phyloP scores from a whole-genome alignment of 1,139 yeast species.

The Oligophagozyma castellii region DNA sequence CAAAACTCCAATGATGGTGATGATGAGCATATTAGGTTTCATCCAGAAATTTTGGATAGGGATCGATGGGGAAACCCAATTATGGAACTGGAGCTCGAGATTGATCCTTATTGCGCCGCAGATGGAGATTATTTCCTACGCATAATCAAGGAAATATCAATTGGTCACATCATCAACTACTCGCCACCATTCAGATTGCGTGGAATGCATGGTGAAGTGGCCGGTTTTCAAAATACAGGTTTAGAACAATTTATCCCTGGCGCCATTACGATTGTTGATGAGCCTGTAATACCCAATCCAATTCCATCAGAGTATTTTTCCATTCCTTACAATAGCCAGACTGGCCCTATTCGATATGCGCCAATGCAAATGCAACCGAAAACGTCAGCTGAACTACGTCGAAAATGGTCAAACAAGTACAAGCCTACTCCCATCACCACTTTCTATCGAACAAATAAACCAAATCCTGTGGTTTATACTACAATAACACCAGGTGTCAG shows the following conservation, averaged over 20 bases:
- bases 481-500: conserved; percentile 73
- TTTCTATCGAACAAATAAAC: conserved; percentile 30
- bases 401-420: conserved; percentile 39
- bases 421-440: conserved; percentile 48
- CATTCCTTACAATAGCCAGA: conserved; percentile 55
- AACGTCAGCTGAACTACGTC: conserved; percentile 42
- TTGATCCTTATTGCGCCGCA: conserved; percentile 34
- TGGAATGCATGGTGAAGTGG: conserved; percentile 45
- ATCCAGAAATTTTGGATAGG: too few species aligned
- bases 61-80: too few species aligned
- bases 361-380: conserved; percentile 86
- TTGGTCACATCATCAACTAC: conserved; percentile 50
- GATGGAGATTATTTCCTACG: conserved; percentile 61
- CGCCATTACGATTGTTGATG: not conserved
- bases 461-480: conserved; percentile 34
- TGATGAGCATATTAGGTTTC: too few species aligned
- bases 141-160: conserved; percentile 32
- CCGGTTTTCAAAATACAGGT: conserved; percentile 36
- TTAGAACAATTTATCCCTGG: conserved; percentile 8
- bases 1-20: too few species aligned
- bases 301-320: conserved; percentile 28
- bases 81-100: too few species aligned
- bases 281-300: conserved; percentile 2
- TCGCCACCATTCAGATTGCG: conserved; percentile 46
- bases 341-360: conserved; percentile 58